These are phyloP conservation scores for Arthrobotrys pseudoclavata DNA, from an alignment of 2,329 filamentous ascomycete species.

Conservation along the genomic window DNA sequence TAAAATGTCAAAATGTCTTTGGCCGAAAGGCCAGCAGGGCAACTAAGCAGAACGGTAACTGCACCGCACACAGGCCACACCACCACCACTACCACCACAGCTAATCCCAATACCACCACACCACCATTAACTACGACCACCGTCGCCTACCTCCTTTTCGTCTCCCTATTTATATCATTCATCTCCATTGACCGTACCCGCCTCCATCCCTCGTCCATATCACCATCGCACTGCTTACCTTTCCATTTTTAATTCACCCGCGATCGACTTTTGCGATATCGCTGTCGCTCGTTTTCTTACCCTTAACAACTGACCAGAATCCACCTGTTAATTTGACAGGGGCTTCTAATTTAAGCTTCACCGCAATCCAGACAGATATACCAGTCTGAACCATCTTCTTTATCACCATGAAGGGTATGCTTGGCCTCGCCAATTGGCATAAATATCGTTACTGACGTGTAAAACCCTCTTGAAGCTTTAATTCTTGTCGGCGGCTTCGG, in stretches of 20 bases:
- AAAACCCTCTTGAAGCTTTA: slow-evolving; percentile 74
- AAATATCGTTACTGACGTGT: slow-evolving; percentile 24
- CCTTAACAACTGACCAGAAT: background rate
- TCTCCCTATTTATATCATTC: slow-evolving; percentile 39
- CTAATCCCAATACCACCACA: slow-evolving; percentile 20
- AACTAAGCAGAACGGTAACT: slow-evolving; percentile 12
- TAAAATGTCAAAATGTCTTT: slow-evolving; percentile 26
- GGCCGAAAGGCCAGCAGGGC: slow-evolving; percentile 57
- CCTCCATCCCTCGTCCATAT: slow-evolving; percentile 15
- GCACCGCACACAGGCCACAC: slow-evolving; percentile 25
- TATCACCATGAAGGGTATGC: slow-evolving; percentile 53
- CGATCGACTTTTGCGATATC: slow-evolving; percentile 21
- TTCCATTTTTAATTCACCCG: background rate
- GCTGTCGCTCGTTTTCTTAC: slow-evolving; percentile 48
- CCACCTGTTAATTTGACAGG: slow-evolving; percentile 22
- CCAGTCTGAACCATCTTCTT: slow-evolving; percentile 16
- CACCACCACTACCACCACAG: slow-evolving; percentile 13
- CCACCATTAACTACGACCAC: slow-evolving; percentile 9
- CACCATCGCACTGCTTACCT: slow-evolving; percentile 5
- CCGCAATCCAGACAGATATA: slow-evolving; percentile 41
- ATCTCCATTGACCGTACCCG: slow-evolving; percentile 20
- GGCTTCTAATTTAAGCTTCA: slow-evolving; percentile 37
- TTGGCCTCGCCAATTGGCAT: background rate
- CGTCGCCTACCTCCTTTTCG: slow-evolving; percentile 34
- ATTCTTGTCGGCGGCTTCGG: slow-evolving; percentile 99